Conservation (phyloP, 1,284 basidiomycete genomes). For the Ceraceosorus bombacis region DNA sequence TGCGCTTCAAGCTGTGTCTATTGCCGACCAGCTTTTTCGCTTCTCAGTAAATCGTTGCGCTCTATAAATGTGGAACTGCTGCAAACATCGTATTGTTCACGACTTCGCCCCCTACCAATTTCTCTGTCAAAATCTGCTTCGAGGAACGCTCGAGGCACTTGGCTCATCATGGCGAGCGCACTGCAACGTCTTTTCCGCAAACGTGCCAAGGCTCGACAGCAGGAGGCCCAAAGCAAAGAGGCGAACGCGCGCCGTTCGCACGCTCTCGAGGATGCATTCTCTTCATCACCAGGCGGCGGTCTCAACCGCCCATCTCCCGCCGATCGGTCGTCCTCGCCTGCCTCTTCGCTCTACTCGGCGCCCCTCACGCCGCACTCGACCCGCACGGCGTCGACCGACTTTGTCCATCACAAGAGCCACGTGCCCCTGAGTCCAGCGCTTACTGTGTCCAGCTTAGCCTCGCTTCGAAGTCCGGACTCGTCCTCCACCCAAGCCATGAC, state of each 20-base stretch:
- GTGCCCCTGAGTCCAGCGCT: not conserved
- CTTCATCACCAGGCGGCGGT: not conserved
- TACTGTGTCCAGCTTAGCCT: not conserved
- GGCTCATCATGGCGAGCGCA: not conserved
- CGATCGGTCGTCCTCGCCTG: not conserved
- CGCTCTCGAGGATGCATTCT: not conserved
- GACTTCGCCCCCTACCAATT: too few relatives aligned
- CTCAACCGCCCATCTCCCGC: not conserved
- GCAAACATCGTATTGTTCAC: too few relatives aligned
- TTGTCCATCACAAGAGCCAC: not conserved
- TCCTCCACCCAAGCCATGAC: not conserved
- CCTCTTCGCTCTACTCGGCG: not conserved
- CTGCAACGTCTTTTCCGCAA: not conserved
- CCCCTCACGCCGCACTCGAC: too few relatives aligned
- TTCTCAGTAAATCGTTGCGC: too few relatives aligned
- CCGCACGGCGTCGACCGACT: not conserved
- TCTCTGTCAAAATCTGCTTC: too few relatives aligned
- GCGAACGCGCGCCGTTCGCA: not conserved
- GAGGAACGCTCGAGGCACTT: too few relatives aligned
- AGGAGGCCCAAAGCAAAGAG: not conserved
- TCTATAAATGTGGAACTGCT: too few relatives aligned
- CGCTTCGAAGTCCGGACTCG: not conserved
- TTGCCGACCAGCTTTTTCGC: too few relatives aligned
- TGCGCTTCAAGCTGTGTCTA: too few relatives aligned
- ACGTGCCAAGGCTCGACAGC: not conserved